A percentile compares a stretch with the other conserved stretches of the same genome.
phyloP scores from a whole-genome alignment of 352 stramenopile species.

The Phytopythium ostracodes region DNA sequence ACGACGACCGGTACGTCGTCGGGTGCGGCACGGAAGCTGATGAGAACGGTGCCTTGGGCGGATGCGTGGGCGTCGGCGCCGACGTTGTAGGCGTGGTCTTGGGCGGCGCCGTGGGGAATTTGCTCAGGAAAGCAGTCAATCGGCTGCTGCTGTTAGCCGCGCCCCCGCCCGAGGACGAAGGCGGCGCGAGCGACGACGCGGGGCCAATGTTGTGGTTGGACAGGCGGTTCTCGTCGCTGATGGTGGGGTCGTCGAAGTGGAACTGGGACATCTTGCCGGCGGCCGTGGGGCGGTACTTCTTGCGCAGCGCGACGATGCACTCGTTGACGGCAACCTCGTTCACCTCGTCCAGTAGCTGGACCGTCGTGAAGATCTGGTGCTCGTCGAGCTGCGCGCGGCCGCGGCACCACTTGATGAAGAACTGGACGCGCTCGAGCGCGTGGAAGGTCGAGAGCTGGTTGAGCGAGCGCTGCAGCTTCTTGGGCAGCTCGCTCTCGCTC shows the following conservation, averaged over 20 bases:
- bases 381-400: slow-evolving; percentile 49
- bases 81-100: slow-evolving; percentile 11
- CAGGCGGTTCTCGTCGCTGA: slow-evolving; percentile 8
- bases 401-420: slow-evolving; percentile 84
- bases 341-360: slow-evolving; percentile 75
- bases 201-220: slow-evolving; percentile 3
- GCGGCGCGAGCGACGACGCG: background rate
- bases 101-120: slow-evolving; percentile 38
- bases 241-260: slow-evolving; percentile 18
- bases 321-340: slow-evolving; percentile 61
- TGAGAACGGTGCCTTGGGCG: slow-evolving; percentile 12
- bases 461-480: slow-evolving; percentile 67
- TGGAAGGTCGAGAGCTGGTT: slow-evolving; percentile 76
- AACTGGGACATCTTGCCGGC: slow-evolving; percentile 24
- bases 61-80: slow-evolving; percentile 2
- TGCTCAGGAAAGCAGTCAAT: slow-evolving; percentile 63
- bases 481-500: slow-evolving; percentile 40
- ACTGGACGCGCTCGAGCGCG: slow-evolving; percentile 78
- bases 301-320: slow-evolving; percentile 54
- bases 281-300: slow-evolving; percentile 46
- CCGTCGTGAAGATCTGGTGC: slow-evolving; percentile 70
- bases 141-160: slow-evolving; percentile 33
- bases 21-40: slow-evolving; percentile 10
- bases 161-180: background rate
- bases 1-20: slow-evolving; percentile 16